Conservation (phyloP, 2,329 filamentous ascomycete species). For the Fusarium continuum region DNA sequence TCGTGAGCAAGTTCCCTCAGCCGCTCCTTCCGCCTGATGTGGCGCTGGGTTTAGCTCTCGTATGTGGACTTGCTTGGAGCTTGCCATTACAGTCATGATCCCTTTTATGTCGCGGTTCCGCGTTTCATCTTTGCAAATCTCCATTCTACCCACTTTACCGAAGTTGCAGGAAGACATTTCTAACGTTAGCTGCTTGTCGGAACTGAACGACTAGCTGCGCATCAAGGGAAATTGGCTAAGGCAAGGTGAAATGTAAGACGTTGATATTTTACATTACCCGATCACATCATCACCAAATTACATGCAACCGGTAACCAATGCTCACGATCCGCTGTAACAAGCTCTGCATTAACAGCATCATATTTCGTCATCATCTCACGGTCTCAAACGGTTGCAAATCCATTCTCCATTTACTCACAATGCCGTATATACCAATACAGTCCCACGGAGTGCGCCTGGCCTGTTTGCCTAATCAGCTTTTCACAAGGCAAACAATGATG, state of each 20-base stretch:
- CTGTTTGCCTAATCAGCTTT: conserved; percentile 10
- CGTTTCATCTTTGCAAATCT: conserved; percentile 25
- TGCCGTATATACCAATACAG: too few relatives aligned
- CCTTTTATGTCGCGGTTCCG: conserved; percentile 5
- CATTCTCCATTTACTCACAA: background rate
- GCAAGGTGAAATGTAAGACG: background rate
- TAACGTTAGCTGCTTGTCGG: background rate
- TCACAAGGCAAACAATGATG: conserved; percentile 26
- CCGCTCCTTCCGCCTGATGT: conserved; percentile 24
- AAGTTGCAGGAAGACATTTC: conserved; percentile 7
- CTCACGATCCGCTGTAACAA: background rate
- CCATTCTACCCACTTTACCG: conserved; percentile 21
- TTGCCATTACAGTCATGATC: background rate
- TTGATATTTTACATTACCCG: background rate
- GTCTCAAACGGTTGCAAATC: conserved; percentile 8
- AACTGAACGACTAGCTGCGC: background rate
- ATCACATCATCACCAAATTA: background rate
- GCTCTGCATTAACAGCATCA: conserved; percentile 15
- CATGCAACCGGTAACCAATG: background rate
- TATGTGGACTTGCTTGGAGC: conserved; percentile 1
- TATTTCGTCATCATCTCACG: conserved; percentile 31
- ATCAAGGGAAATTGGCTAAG: background rate
- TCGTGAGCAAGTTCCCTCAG: conserved; percentile 17
- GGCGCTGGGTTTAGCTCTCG: conserved; percentile 5
- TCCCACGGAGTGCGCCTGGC: background rate